phyloP scores from a whole-genome alignment of 352 stramenopile genomes.

The Hyaloperonospora brassicae region DNA sequence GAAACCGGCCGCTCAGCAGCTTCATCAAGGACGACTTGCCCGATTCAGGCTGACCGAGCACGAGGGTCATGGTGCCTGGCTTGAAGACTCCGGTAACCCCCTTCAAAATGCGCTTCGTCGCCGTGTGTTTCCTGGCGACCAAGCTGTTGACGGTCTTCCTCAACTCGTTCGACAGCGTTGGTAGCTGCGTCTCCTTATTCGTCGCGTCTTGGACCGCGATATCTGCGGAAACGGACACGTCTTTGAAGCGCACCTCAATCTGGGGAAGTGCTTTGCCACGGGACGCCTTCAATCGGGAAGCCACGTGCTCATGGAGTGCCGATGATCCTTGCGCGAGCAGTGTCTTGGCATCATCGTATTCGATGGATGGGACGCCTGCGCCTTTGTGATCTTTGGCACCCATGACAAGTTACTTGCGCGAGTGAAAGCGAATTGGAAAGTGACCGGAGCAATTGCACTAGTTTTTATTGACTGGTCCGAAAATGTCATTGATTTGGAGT shows the following conservation, averaged over 20 bases:
- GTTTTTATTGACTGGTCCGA: too few relatives aligned
- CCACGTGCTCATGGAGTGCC: constrained; percentile 28
- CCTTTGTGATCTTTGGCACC: too few relatives aligned
- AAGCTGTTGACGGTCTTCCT: constrained; percentile 26
- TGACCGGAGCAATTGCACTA: too few relatives aligned
- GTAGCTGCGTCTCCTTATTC: constrained; percentile 14
- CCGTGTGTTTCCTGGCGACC: constrained; percentile 21
- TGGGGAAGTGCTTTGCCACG: constrained; percentile 40
- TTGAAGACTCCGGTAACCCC: constrained; percentile 27
- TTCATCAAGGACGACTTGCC: constrained; percentile 27
- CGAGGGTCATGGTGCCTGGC: constrained; percentile 29
- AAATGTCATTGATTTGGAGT: too few relatives aligned
- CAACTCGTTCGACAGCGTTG: constrained; percentile 43
- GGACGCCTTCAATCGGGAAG: constrained; percentile 28
- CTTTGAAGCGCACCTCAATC: constrained; percentile 48
- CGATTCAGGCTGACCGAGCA: constrained; percentile 23
- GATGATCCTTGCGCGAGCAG: too few relatives aligned
- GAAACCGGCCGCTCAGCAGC: constrained; percentile 39
- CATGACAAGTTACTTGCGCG: too few relatives aligned
- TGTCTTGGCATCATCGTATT: too few relatives aligned
- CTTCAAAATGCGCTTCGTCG: constrained; percentile 25
- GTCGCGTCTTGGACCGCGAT: constrained; percentile 17
- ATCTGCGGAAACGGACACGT: constrained; percentile 45
- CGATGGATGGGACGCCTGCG: too few relatives aligned
- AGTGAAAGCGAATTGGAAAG: too few relatives aligned